Evolutionary conservation across 2,329 filamentous ascomycete species (phyloP).

Genomic region (Stagonosporopsis tanaceti): DNA sequence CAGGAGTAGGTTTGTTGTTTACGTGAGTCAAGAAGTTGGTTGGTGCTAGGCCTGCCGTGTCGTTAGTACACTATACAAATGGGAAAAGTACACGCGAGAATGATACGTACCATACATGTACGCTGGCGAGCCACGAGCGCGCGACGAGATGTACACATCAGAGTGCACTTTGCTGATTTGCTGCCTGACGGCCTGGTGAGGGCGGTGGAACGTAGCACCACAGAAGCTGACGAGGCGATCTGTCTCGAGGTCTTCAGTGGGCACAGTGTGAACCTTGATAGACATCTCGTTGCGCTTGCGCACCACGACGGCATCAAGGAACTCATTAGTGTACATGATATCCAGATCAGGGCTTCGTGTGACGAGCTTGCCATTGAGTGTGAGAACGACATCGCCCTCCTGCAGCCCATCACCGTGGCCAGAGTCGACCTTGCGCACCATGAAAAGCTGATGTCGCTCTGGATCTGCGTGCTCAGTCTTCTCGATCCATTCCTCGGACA

Average conservation of each 20-base stretch:
- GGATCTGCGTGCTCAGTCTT: conserved; percentile 89
- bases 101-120: conserved; percentile 51
- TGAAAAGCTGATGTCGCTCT: conserved; percentile 94
- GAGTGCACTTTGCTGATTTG: conserved; percentile 97
- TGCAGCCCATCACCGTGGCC: conserved; percentile 71
- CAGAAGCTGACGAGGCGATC: conserved; percentile 93
- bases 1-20: conserved; percentile 84
- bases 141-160: conserved; percentile 92
- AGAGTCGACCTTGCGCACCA: conserved; percentile 89
- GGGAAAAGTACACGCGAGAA: neutral
- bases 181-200: conserved; percentile 94
- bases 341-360: conserved; percentile 93
- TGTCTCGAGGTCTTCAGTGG: conserved; percentile 90
- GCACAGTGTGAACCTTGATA: conserved; percentile 82
- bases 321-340: conserved; percentile 90
- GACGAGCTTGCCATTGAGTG: conserved; percentile 88
- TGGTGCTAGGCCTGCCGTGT: conserved; percentile 76
- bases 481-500: conserved; percentile 93
- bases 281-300: conserved; percentile 81
- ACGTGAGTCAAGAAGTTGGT: conserved; percentile 98
- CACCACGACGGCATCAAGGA: conserved; percentile 84
- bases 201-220: conserved; percentile 89
- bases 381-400: conserved; percentile 92
- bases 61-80: neutral
- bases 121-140: conserved; percentile 54